A percentile compares a stretch with the other conserved stretches of the same genome.
Evolutionary conservation across 495 filamentous ascomycete genomes (phyloP).

Genomic region (Penicillium paradoxum): DNA sequence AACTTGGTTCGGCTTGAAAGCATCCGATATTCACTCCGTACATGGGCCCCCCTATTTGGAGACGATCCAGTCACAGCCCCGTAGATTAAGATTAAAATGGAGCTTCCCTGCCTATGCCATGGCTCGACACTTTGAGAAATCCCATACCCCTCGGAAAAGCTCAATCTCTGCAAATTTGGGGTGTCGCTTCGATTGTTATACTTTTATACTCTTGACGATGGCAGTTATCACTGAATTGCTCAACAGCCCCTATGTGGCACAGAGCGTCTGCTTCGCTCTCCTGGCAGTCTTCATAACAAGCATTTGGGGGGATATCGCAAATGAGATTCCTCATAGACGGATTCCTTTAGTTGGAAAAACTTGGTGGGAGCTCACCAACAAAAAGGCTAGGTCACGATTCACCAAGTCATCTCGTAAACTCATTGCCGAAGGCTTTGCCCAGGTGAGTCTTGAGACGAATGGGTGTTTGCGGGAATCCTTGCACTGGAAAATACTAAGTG

Average conservation of each 20-base stretch:
- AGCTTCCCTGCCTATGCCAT: background rate
- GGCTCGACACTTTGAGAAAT: background rate
- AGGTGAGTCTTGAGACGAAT: conserved; percentile 13
- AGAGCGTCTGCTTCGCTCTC: conserved; percentile 20
- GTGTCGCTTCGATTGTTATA: background rate
- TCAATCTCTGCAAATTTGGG: background rate
- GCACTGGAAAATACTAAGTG: background rate
- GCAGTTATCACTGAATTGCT: conserved; percentile 22
- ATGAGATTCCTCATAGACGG: conserved; percentile 26
- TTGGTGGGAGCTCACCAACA: conserved; percentile 29
- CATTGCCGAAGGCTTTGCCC: conserved; percentile 27
- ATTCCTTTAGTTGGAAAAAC: conserved; percentile 30
- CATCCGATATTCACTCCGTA: background rate
- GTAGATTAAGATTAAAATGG: background rate
- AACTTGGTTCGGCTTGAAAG: background rate
- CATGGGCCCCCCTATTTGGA: background rate
- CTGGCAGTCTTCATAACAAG: conserved; percentile 17
- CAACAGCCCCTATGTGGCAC: conserved; percentile 20
- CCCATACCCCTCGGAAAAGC: background rate
- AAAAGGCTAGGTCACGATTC: conserved; percentile 26
- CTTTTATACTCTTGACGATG: conserved; percentile 12
- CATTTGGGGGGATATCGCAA: conserved; percentile 24
- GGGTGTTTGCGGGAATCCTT: background rate
- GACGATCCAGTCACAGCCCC: background rate
- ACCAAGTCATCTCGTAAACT: conserved; percentile 19